Evolutionary conservation across 768 basidiomycete genomes (phyloP), one percentile per base, ranked within the genome.

Genomic region (Russula sp.): DNA sequence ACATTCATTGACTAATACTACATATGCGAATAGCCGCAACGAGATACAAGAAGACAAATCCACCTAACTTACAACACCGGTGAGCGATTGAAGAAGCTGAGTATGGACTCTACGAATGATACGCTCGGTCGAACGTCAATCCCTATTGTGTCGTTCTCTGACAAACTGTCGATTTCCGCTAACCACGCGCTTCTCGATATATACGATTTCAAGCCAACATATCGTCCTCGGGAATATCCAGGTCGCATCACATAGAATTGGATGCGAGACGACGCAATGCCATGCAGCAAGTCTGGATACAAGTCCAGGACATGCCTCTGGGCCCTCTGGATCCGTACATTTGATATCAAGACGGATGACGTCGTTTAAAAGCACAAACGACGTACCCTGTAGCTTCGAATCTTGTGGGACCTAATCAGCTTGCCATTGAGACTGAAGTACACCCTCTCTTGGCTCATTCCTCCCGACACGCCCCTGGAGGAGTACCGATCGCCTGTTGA

Each of bases 161-260:
- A 32, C 52, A 63, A 29, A 0, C 11, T 36, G 34, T 59, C 58
- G 0, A 63, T 14, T 39, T 63, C 62, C 34, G 41, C 14, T 7
- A 9, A 3, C 62, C 62, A 63, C 11, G 62, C 57, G 11, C 36
- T 18, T 14, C 55, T 59, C 18, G 62, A 49, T 29, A 63, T 59
- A 20, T 54, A 63, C 0, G 62, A 63, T 32, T 43, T 53, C 52
- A 63, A 36, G 58, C 35, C 36, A 11, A 43, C 8, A 45, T 59
- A 58, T 18, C 34, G 25, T 49, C 62, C 32, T 11, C 18, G 47
- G 18, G 29, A 43, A 25, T 42, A 49, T 18, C 62, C 62, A 5
- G 46, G 32, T 32, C 62, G 62, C n/a, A 49, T 41, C 4, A 63
- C 62, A 20, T 49, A 63, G n/a, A 63, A 63, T 46, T 63, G 57